Base-by-base conservation (phyloP, 345 rosid genomes). In the Populus euphratica region DNA sequence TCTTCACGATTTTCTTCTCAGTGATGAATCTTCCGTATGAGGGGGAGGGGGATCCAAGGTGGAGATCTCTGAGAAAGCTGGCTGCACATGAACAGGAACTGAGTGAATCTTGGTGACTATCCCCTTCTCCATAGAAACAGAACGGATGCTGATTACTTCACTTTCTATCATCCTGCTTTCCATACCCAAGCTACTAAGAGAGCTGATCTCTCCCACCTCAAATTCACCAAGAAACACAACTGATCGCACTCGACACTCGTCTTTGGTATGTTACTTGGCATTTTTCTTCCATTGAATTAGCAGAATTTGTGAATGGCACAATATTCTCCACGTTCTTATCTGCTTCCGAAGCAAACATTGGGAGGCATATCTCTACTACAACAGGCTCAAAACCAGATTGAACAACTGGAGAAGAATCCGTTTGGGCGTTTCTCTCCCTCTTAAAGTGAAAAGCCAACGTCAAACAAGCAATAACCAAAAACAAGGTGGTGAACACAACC, bases 211-310 rank as follows among this genome's bases (percentile, higher is more conserved):
- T 63, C 59, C 82, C 14, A 88, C 81, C 21, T 8, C 85, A 75
- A 89, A 82, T 68, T 89, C 92, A 35, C 87, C 82, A 8, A 89
- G 88, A 80, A 89, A 76, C 86, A 85, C 85, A 49, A 84, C 72
- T 10, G 78, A 70, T 16, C 87, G 91, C n/a, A 79, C 86, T 27
- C 29, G 73, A 89, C n/a, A 79, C 86, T 27, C 29, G 73, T 41
- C 70, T 85, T 77, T 77, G 78, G 70, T 65, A 20, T 25, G 63
- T 69, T n/a, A 49, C 79, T 68, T 47, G 35, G 0, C 64, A 72
- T 27, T 68, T 81, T 69, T 80, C 77, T 68, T 69, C 75, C 44
- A 23, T 21, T 21, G 81, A 64, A 75, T 56, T 29, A 49, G 62
- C 20, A n/a, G 80, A 20, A 65, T 44, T 74, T 8, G n/a, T 11